Evolutionary conservation across 2,329 filamentous ascomycete species (phyloP).

Genomic region (Monosporascus sp.): DNA sequence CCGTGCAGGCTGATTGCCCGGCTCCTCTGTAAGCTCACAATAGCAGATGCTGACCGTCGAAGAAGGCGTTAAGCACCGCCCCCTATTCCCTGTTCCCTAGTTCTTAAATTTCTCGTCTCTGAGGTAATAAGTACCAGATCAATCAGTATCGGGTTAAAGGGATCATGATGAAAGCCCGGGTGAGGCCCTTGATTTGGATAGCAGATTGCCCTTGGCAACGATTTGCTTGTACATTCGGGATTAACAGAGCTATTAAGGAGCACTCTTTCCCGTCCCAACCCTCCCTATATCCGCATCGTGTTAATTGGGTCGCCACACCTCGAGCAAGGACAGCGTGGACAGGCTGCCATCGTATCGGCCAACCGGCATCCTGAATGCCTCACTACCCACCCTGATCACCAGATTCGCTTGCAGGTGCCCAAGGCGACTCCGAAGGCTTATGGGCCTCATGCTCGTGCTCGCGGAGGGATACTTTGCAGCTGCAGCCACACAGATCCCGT

Average conservation of each 20-base stretch:
- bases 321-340: background rate
- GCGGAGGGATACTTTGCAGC: background rate
- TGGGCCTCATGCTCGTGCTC: background rate
- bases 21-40: too few relatives aligned
- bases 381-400: background rate
- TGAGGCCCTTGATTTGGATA: too few relatives aligned
- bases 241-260: background rate
- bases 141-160: too few relatives aligned
- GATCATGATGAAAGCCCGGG: too few relatives aligned
- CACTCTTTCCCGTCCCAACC: background rate
- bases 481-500: background rate
- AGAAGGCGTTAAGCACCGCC: too few relatives aligned
- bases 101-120: too few relatives aligned
- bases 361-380: background rate
- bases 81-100: too few relatives aligned
- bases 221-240: background rate
- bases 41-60: too few relatives aligned
- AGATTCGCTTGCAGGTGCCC: background rate
- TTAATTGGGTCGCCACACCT: background rate
- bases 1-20: too few relatives aligned
- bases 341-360: background rate
- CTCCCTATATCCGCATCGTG: background rate
- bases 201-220: too few relatives aligned
- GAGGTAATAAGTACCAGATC: too few relatives aligned
- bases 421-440: background rate